phyloP scores from a whole-genome alignment of 2,329 filamentous ascomycete species.

The Alternaria sp. region DNA sequence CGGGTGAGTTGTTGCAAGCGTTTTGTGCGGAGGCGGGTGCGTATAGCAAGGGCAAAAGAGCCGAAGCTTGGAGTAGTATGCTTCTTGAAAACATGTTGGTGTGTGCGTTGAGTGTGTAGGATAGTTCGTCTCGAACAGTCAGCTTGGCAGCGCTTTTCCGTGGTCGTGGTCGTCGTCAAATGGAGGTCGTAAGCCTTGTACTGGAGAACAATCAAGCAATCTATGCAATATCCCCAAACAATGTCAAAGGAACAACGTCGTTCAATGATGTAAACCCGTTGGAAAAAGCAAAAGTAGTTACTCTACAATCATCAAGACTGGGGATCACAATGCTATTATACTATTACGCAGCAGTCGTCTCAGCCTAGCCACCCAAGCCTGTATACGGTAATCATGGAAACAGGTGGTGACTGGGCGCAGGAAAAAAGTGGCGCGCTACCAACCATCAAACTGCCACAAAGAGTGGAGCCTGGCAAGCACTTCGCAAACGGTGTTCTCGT shows the following conservation, averaged over 20 bases:
- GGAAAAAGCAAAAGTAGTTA: constrained; percentile 13
- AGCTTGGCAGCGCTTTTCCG: constrained; percentile 1
- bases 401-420: constrained; percentile 16
- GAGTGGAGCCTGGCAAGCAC: constrained; percentile 9
- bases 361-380: constrained; percentile 21
- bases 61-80: constrained; percentile 34
- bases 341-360: constrained; percentile 15
- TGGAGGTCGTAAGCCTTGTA: constrained; percentile 14
- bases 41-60: constrained; percentile 41
- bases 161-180: constrained; percentile 9
- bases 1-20: constrained; percentile 83
- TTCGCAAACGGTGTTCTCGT: constrained; percentile 6
- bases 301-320: constrained; percentile 1
- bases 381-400: constrained; percentile 22
- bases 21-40: constrained; percentile 42
- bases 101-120: background rate
- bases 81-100: constrained; percentile 43
- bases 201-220: constrained; percentile 6
- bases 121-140: background rate
- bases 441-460: background rate
- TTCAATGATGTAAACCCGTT: background rate
- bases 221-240: constrained; percentile 7
- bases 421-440: constrained; percentile 13
- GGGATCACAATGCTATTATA: constrained; percentile 20
- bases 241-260: constrained; percentile 3